phyloP scores from a whole-genome alignment of 495 filamentous ascomycete genomes.

The Aspergillus asperescens region DNA sequence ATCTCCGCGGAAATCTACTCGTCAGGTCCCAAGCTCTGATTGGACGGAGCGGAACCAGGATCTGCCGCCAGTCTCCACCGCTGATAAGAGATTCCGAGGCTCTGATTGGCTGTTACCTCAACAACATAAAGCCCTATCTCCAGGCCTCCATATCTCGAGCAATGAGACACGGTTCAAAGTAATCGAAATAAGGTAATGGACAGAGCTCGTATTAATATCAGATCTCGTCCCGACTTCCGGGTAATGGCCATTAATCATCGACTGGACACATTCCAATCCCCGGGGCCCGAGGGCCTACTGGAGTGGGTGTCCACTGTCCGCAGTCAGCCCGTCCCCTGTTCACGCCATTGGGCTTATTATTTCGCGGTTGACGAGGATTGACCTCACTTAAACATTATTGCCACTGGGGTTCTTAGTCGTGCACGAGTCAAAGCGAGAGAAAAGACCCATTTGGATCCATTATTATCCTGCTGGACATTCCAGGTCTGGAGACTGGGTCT shows the following conservation, averaged over 20 bases:
- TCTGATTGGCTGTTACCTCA: constrained; percentile 4
- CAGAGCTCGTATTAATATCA: background rate
- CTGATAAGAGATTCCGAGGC: constrained; percentile 4
- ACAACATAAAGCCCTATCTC: constrained; percentile 2
- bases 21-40: constrained; percentile 2
- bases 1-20: constrained; percentile 11
- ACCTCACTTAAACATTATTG: too few relatives aligned
- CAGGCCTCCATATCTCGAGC: background rate
- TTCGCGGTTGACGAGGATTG: too few relatives aligned
- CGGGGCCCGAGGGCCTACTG: background rate
- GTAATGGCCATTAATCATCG: constrained; percentile 7
- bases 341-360: too few relatives aligned
- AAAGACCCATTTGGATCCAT: too few relatives aligned
- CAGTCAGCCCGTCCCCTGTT: too few relatives aligned
- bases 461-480: too few relatives aligned
- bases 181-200: background rate
- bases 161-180: background rate
- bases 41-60: background rate
- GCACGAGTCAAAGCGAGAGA: too few relatives aligned
- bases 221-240: background rate
- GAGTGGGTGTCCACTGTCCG: background rate
- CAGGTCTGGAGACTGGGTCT: too few relatives aligned
- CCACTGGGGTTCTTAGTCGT: too few relatives aligned
- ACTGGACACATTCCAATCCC: background rate
- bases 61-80: constrained; percentile 1